These are phyloP conservation scores for Cercospora sp. DNA, from an alignment of 2,329 filamentous ascomycete species.

Conservation along the genomic window DNA sequence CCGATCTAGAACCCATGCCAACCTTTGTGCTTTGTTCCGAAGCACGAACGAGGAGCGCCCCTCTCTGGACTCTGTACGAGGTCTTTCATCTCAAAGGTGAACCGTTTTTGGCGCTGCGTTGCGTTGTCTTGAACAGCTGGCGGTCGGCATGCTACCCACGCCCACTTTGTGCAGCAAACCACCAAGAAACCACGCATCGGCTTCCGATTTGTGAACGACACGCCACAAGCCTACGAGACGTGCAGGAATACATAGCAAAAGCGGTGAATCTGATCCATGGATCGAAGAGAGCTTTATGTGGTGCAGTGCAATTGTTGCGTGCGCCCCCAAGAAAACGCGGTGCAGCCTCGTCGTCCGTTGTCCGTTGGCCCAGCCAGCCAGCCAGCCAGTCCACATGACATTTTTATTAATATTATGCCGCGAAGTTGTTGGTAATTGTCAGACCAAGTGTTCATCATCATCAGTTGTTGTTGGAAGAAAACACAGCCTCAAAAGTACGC, in stretches of 20 bases:
- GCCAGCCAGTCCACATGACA: neutral
- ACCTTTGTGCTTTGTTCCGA: neutral
- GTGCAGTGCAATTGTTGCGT: neutral
- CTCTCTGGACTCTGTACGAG: neutral
- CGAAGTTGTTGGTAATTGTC: neutral
- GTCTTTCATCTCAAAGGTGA: neutral
- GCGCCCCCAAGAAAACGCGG: neutral
- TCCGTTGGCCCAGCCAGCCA: neutral
- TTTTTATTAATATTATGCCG: neutral
- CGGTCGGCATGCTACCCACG: too few species aligned
- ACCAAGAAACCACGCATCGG: neutral
- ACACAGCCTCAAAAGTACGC: conserved; percentile 8
- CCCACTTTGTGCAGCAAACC: too few species aligned
- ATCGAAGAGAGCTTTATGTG: neutral
- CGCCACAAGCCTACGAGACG: neutral
- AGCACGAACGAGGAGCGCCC: neutral
- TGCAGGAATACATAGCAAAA: neutral
- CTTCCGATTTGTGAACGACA: neutral
- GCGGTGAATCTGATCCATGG: conserved; percentile 3
- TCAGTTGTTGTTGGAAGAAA: neutral
- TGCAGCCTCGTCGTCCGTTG: neutral
- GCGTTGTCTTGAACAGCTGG: too few species aligned
- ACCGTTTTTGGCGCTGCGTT: neutral
- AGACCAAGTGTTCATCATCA: neutral
- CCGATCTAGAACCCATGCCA: conserved; percentile 1